Conservation (phyloP, 306 rosid genomes). For the Malus sylvestris region DNA sequence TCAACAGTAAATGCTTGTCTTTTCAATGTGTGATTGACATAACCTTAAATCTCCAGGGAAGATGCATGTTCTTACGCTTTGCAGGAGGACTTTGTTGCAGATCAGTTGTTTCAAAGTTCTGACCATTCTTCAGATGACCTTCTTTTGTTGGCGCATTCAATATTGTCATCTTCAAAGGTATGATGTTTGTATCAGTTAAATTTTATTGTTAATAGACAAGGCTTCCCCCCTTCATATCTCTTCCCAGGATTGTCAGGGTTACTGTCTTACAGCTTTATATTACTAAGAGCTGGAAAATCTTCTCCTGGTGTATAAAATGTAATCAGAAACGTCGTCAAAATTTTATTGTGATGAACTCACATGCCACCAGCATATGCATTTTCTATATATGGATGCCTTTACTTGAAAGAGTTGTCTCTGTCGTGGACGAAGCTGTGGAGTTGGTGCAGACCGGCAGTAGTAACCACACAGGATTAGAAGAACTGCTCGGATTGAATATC, state of each 20-base stretch:
- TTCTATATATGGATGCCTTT: not conserved
- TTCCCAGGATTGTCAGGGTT: not conserved
- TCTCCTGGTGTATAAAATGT: not conserved
- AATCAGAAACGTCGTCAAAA: not conserved
- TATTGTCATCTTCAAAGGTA: conserved; percentile 81
- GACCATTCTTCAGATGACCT: conserved; percentile 68
- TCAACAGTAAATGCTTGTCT: not conserved
- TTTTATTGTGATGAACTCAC: not conserved
- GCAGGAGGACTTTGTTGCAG: conserved; percentile 92
- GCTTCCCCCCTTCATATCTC: not conserved
- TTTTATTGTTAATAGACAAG: not conserved
- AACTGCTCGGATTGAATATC: not conserved
- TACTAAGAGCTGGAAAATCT: no score
- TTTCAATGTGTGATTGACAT: conserved; percentile 3
- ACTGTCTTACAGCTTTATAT: not conserved
- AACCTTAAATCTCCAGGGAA: conserved; percentile 44
- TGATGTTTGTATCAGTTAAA: not conserved
- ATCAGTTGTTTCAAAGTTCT: conserved; percentile 80
- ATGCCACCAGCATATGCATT: not conserved
- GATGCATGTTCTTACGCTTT: conserved; percentile 56
- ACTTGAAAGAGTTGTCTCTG: not conserved
- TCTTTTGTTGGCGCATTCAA: conserved; percentile 42
- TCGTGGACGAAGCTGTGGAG: not conserved
- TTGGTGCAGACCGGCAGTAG: not conserved
- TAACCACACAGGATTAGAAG: not conserved